Base-by-base conservation (phyloP, 192 early-diverging fungal genomes). In the Rhizoclosmatium sp. region DNA sequence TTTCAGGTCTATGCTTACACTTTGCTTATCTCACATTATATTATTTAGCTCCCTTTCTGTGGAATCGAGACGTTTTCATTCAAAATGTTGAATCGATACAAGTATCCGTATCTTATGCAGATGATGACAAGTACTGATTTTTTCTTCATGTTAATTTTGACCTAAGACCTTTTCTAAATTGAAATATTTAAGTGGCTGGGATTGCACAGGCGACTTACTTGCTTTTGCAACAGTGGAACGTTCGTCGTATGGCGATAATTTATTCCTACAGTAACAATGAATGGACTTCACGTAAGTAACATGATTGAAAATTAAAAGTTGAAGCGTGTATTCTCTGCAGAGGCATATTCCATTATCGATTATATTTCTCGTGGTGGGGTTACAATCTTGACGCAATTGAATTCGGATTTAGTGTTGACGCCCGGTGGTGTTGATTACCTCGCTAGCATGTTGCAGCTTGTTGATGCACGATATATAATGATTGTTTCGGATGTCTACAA, bases 21-120 rank as follows among this genome's bases (percentile, higher is more conserved):
- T 21, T 16, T 59, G 19, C 21, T 21, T 21, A 59, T 2, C 51
- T 54, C 16, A 12, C 51, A 12, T 54, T 54, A 12, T 54, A 12
- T 54, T 54, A 12, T 54, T 7, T 54, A 54, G 51, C 51, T 54
- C 51, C 51, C 51, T 54, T 54, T 54, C 9, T 54, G 51, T 54
- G 51, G 51, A 54, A 16, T 54, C 16, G 51, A 54, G 16, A 54
- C 51, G 51, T 54, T 54, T 54, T 54, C 51, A 54, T 54, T 54
- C 51, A 7, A 7, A 7, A 54, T 65, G 62, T 39, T 41, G 12
- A 65, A 65, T 65, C 14, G 62, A 65, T 21, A 65, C 62, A 65
- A 65, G 23, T 65, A 40, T 41, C 62, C 62, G 21, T 65, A 65
- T 41, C 41, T 65, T 16, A 21, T 21, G 14, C 62, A 41, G 31